These are phyloP conservation scores for Ophioceras dolichostomum DNA, from an alignment of 2,329 filamentous ascomycete species.

Conservation along the genomic window DNA sequence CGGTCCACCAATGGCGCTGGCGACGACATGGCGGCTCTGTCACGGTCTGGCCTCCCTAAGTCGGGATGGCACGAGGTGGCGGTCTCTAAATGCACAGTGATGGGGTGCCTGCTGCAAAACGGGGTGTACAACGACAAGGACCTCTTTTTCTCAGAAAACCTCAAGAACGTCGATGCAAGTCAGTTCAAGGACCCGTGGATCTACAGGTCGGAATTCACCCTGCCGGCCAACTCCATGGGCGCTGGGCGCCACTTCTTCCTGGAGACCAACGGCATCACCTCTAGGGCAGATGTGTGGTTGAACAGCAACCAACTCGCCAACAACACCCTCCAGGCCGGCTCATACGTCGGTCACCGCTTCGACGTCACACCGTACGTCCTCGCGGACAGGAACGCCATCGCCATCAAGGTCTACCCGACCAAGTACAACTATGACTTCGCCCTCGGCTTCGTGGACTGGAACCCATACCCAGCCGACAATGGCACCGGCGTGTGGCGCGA, in stretches of 20 bases:
- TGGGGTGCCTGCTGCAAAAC: slow-evolving; percentile 42
- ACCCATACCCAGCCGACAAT: slow-evolving; percentile 48
- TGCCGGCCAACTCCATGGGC: slow-evolving; percentile 14
- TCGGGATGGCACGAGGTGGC: slow-evolving; percentile 37
- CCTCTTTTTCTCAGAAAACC: slow-evolving; percentile 42
- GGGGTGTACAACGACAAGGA: slow-evolving; percentile 37
- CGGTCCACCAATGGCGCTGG: slow-evolving; percentile 27
- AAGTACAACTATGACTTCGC: slow-evolving; percentile 47
- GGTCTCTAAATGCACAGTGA: slow-evolving; percentile 36
- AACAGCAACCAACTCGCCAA: slow-evolving; percentile 41
- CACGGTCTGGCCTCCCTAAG: slow-evolving; percentile 28
- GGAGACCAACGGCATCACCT: slow-evolving; percentile 46
- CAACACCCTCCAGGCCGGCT: slow-evolving; percentile 35
- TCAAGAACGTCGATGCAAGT: slow-evolving; percentile 23
- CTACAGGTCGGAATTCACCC: slow-evolving; percentile 39
- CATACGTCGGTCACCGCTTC: slow-evolving; percentile 42
- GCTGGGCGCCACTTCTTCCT: slow-evolving; percentile 34
- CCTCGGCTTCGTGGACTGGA: slow-evolving; percentile 50
- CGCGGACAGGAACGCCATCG: slow-evolving; percentile 32
- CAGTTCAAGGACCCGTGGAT: slow-evolving; percentile 45
- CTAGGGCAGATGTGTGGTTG: slow-evolving; percentile 45
- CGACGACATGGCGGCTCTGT: slow-evolving; percentile 23
- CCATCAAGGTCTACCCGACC: slow-evolving; percentile 43
- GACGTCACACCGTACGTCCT: slow-evolving; percentile 38
- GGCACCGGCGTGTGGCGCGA: slow-evolving; percentile 52